Conservation (phyloP, 805 yeast species). For the Sugiyamaella marilandica region DNA sequence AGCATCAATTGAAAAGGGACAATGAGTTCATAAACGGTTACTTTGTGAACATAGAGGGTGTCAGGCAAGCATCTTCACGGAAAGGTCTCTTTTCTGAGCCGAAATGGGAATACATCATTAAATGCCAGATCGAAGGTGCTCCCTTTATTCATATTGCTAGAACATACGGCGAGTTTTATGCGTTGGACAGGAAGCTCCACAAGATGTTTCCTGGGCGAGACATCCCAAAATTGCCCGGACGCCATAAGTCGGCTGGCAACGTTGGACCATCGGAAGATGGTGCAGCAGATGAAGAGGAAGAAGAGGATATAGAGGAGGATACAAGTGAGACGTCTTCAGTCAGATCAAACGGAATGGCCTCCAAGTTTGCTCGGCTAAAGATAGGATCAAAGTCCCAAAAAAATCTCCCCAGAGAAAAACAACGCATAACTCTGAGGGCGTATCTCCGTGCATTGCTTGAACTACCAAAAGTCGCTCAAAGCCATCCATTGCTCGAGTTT, state of each 20-base stretch:
- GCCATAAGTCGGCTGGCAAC: slow-evolving; percentile 37
- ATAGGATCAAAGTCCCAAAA: not conserved
- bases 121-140: slow-evolving; percentile 28
- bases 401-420: slow-evolving; percentile 57
- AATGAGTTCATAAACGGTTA: slow-evolving; percentile 47
- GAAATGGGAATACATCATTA: slow-evolving; percentile 30
- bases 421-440: slow-evolving; percentile 72
- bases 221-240: slow-evolving; percentile 55
- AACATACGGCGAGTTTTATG: slow-evolving; percentile 63
- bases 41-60: slow-evolving; percentile 66
- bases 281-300: slow-evolving; percentile 24
- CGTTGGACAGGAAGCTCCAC: slow-evolving; percentile 46
- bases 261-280: slow-evolving; percentile 26
- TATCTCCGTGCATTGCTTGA: slow-evolving; percentile 54
- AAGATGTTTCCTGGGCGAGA: slow-evolving; percentile 64
- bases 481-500: slow-evolving; percentile 51
- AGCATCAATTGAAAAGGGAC: slow-evolving; percentile 18
- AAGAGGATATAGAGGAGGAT: slow-evolving; percentile 14
- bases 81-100: slow-evolving; percentile 28
- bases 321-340: not conserved
- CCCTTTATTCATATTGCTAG: slow-evolving; percentile 49
- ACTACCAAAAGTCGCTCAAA: slow-evolving; percentile 52
- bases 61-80: slow-evolving; percentile 35
- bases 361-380: not conserved
- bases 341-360: not conserved